phyloP scores from a whole-genome alignment of 345 rosid species.

The Physaria fendleri region DNA sequence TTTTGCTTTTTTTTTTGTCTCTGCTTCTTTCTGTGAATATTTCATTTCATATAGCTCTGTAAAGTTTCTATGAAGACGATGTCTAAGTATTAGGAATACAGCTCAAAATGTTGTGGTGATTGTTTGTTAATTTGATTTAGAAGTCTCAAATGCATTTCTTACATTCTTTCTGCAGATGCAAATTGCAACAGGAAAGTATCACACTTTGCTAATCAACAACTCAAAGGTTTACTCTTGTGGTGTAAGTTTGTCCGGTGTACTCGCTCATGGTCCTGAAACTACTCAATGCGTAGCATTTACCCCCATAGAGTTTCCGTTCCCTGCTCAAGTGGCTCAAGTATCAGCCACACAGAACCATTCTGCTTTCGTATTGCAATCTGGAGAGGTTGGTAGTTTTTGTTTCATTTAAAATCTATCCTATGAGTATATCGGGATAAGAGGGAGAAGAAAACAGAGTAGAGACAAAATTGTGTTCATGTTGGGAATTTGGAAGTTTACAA shows the following conservation, averaged over 20 bases:
- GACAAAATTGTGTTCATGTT: conserved; percentile 1
- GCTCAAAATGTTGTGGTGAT: neutral
- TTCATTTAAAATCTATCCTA: neutral
- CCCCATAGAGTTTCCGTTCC: conserved; percentile 54
- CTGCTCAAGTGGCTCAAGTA: conserved; percentile 62
- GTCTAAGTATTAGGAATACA: neutral
- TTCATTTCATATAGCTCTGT: neutral
- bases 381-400: conserved; percentile 58
- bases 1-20: conserved; percentile 15
- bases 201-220: conserved; percentile 76
- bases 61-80: neutral
- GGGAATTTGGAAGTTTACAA: conserved; percentile 7
- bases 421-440: neutral
- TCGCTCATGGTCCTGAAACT: conserved; percentile 92
- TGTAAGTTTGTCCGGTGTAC: conserved; percentile 80
- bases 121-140: conserved; percentile 2
- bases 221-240: conserved; percentile 91
- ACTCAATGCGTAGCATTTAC: conserved; percentile 85
- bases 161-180: conserved; percentile 62
- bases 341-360: conserved; percentile 93
- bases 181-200: conserved; percentile 86
- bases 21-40: neutral
- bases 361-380: conserved; percentile 78
- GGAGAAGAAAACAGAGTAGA: neutral
- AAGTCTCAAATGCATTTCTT: conserved; percentile 11